Evolutionary conservation across 139 green algal species (phyloP).

Genomic region (Chlamydomonas schloesseri): DNA sequence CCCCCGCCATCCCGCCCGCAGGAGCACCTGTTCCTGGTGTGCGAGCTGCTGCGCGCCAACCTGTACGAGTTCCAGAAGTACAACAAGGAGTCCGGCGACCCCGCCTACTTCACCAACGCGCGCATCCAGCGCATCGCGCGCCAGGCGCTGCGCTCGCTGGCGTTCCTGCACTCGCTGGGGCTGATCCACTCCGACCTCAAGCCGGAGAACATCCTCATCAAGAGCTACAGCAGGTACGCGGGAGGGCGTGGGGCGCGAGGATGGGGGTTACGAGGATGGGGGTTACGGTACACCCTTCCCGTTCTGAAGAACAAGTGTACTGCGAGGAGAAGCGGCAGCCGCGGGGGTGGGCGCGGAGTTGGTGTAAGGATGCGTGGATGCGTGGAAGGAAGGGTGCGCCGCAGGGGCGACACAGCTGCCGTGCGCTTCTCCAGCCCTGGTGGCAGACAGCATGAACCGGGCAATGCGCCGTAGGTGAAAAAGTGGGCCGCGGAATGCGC

Average conservation of each 20-base stretch:
- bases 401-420: too few relatives aligned
- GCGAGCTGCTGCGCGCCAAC: conserved; percentile 96
- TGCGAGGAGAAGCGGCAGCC: too few relatives aligned
- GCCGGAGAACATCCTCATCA: conserved; percentile 98
- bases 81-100: conserved; percentile 85
- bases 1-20: conserved; percentile 34
- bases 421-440: too few relatives aligned
- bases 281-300: too few relatives aligned
- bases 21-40: conserved; percentile 98
- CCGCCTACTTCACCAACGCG: conserved; percentile 92
- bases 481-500: too few relatives aligned
- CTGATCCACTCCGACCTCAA: conserved; percentile 98
- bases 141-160: conserved; percentile 82
- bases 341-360: too few relatives aligned
- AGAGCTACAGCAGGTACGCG: conserved; percentile 83
- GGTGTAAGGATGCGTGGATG: too few relatives aligned
- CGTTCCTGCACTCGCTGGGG: conserved; percentile 92
- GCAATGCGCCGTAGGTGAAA: too few relatives aligned
- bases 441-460: too few relatives aligned
- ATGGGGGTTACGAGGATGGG: background rate
- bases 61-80: conserved; percentile 99
- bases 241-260: background rate
- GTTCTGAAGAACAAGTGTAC: too few relatives aligned
- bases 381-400: too few relatives aligned
- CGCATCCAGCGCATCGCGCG: conserved; percentile 89